Conservation (phyloP, 23 red algal genomes). For the Cyanidiococcus yangmingshanensis region DNA sequence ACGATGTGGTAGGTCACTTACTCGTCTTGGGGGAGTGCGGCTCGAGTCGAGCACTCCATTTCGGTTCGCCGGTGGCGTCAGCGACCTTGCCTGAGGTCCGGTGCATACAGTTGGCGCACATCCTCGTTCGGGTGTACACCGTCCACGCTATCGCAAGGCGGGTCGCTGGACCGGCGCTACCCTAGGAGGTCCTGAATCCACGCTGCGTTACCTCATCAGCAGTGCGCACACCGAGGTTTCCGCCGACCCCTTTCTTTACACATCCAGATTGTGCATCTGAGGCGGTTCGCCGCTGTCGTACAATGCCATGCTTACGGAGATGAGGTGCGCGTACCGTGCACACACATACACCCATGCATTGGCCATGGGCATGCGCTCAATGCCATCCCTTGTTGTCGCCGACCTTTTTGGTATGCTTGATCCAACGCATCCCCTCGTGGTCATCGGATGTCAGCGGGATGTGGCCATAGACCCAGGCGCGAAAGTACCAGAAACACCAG, state of each 20-base stretch:
- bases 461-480: slow-evolving; percentile 21
- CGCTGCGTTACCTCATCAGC: neutral
- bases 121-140: too few relatives aligned
- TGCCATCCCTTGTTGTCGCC: slow-evolving; percentile 20
- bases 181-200: neutral
- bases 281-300: neutral
- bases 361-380: too few relatives aligned
- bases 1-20: too few relatives aligned
- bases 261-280: neutral
- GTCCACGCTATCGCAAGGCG: too few relatives aligned
- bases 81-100: too few relatives aligned
- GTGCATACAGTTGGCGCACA: too few relatives aligned
- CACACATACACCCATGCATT: neutral
- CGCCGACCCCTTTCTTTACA: neutral
- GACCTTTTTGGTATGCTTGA: neutral
- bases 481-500: slow-evolving; percentile 21
- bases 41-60: too few relatives aligned
- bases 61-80: too few relatives aligned
- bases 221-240: neutral
- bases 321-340: neutral
- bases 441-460: slow-evolving; percentile 13
- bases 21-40: too few relatives aligned
- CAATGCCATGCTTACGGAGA: neutral
- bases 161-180: too few relatives aligned
- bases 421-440: slow-evolving; percentile 14